Conservation (phyloP, 139 green algal genomes). For the Asterochloris sp. region DNA sequence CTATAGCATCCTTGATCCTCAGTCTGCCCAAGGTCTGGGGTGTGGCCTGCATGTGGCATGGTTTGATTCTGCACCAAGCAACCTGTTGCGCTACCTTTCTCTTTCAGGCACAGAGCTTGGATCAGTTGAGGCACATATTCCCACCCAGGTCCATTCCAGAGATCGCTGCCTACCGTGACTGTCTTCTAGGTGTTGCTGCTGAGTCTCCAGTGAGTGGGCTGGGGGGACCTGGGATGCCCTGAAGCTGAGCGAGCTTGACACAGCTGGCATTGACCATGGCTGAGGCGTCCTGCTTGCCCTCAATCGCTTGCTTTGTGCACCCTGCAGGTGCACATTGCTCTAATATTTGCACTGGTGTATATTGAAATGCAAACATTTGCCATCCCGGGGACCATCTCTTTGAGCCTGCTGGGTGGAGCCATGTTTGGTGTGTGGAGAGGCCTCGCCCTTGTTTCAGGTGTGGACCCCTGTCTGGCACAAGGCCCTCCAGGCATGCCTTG, state of each 20-base stretch:
- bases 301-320: not conserved
- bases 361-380: conserved; percentile 72
- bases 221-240: no score
- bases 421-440: conserved; percentile 53
- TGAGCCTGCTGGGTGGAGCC: conserved; percentile 65
- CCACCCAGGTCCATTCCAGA: not conserved
- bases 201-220: conserved; percentile 3
- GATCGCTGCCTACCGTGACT: not conserved
- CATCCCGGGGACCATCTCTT: conserved; percentile 67
- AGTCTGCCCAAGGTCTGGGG: no score
- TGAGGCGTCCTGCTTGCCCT: no score
- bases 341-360: conserved; percentile 31
- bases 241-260: not conserved
- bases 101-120: no score
- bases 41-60: no score
- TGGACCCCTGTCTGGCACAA: not conserved
- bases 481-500: not conserved
- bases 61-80: no score
- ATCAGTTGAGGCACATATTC: not conserved
- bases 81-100: no score
- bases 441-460: conserved; percentile 39
- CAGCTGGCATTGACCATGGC: not conserved
- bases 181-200: not conserved
- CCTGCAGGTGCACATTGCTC: conserved; percentile 4
- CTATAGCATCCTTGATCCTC: no score